Conservation (phyloP, 108 stramenopile genomes). For the Cylindrotheca closterium region DNA sequence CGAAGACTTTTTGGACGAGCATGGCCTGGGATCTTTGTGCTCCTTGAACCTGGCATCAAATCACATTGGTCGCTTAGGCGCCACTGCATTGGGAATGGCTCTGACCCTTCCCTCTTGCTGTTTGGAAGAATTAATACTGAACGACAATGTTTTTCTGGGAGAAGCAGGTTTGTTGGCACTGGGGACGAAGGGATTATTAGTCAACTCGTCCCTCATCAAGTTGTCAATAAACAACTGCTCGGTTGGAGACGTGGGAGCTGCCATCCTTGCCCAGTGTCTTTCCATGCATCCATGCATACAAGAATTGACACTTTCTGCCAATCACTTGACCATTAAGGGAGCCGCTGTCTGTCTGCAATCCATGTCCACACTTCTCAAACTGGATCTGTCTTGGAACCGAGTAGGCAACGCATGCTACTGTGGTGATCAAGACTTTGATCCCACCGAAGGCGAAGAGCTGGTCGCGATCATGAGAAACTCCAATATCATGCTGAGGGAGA, state of each 20-base stretch:
- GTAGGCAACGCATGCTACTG: no score
- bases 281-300: neutral
- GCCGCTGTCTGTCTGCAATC: neutral
- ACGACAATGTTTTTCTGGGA: neutral
- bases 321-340: neutral
- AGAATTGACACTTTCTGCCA: neutral
- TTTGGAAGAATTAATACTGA: neutral
- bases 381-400: neutral
- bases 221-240: neutral
- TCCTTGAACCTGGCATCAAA: neutral
- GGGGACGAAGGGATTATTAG: neutral
- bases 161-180: neutral
- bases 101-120: neutral
- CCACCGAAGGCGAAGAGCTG: neutral
- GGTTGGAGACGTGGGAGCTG: neutral
- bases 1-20: neutral
- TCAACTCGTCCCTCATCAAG: neutral
- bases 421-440: no score
- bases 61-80: neutral
- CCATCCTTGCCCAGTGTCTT: neutral
- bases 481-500: neutral
- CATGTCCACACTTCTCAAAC: neutral
- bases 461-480: neutral
- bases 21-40: neutral
- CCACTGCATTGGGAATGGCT: neutral